Base-by-base conservation (phyloP, 257 asterid genomes). In the Solanum corneliomulleri region DNA sequence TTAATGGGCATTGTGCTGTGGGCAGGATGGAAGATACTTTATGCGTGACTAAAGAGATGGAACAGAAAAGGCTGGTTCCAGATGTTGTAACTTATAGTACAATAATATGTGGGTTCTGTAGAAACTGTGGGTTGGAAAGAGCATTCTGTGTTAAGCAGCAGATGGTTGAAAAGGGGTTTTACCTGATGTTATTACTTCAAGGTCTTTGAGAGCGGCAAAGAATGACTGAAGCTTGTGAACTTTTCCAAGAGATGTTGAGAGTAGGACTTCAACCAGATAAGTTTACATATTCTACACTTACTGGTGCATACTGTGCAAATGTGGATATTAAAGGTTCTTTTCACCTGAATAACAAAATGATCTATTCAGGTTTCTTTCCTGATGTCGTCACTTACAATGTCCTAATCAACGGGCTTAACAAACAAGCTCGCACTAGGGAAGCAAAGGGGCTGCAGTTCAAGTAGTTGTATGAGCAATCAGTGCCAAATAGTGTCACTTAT, bases 41-140 rank as follows among this genome's bases (percentile, higher is more conserved):
- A 83, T 88, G 81, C 42, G 87, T 91, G 85, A 92, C 92, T 74
- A 90, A 88, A 69, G 91, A 89, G 76, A 95, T 96, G 98, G 88
- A 47, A 18, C 72, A 78, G 13, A 91, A 90, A 82, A 96, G 97
- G 77, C 68, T 95, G 23, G 82, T 7, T 70, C 98, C 96, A 11
- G 99, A 96, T 92, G 97, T 94, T 83, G 95, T 96, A 44, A 96
- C 94, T 89, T 95, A 93, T 85, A 95, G 98, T 88, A 95, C 95
- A 72, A 87, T 95, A 71, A 86, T 96, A 86, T 90, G 93, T 69
- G 96, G 95, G 85, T 92, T 91, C 29, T 94, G 98, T 75, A 89
- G 93, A 88, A 91, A 90, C 60, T 86, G 85, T n/a, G 93, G 94
- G 45, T 39, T 94, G 87, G 93, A 92, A 39, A 94, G 93, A 78